A percentile compares a stretch with the other conserved stretches of the same genome.
These are phyloP conservation scores for Sequoiadendron giganteum DNA, from an alignment of 75 land plant genomes.

Conservation along the genomic window DNA sequence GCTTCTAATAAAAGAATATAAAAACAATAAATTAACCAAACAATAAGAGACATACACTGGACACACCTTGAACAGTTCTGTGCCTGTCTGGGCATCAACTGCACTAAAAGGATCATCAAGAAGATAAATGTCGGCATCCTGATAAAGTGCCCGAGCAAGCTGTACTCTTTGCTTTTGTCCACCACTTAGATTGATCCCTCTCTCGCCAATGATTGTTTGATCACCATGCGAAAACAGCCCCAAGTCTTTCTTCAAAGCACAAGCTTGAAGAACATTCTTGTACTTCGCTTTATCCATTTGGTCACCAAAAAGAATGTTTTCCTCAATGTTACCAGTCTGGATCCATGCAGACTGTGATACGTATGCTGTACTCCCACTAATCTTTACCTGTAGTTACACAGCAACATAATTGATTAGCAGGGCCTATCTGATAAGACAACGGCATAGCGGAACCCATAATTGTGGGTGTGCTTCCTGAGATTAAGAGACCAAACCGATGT, in stretches of 20 bases:
- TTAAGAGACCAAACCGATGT: not conserved
- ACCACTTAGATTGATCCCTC: conserved; percentile 98
- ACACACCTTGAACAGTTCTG: conserved; percentile 76
- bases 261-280: conserved; percentile 72
- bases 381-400: conserved; percentile 55
- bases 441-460: not conserved
- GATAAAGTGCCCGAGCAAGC: conserved; percentile 96
- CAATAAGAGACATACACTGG: not conserved
- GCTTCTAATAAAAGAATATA: not conserved
- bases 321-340: conserved; percentile 90
- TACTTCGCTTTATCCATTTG: conserved; percentile 77
- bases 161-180: conserved; percentile 98
- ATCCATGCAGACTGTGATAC: conserved; percentile 99
- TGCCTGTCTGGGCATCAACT: conserved; percentile 96
- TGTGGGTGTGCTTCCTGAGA: not conserved
- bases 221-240: conserved; percentile 89
- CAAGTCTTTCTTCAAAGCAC: conserved; percentile 87
- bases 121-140: conserved; percentile 95
- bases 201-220: conserved; percentile 93
- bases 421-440: not conserved
- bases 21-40: not conserved
- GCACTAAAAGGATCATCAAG: conserved; percentile 99
- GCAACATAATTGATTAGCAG: conserved; percentile 1
- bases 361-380: conserved; percentile 93
- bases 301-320: conserved; percentile 91